phyloP scores from a whole-genome alignment of 805 yeast genomes.

The Starmerella etchellsii region DNA sequence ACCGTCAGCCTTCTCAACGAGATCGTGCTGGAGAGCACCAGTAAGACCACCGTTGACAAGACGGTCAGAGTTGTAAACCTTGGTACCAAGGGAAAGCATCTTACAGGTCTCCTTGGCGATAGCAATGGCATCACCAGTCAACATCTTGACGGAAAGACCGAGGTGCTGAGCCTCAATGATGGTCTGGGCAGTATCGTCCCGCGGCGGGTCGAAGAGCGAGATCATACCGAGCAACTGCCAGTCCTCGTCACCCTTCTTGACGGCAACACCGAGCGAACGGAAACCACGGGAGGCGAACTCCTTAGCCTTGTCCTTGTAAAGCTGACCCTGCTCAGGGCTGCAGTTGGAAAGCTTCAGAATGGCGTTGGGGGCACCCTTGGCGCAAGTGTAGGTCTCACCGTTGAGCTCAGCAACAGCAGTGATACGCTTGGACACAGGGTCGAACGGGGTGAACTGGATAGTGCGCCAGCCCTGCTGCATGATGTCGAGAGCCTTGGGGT shows the following conservation, averaged over 20 bases:
- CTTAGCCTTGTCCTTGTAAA: slow-evolving; percentile 92
- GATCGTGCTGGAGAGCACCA: slow-evolving; percentile 95
- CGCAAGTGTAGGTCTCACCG: slow-evolving; percentile 91
- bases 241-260: slow-evolving; percentile 98
- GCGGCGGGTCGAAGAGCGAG: slow-evolving; percentile 99
- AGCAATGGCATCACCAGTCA: slow-evolving; percentile 98
- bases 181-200: slow-evolving; percentile 95
- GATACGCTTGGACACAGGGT: slow-evolving; percentile 94
- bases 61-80: slow-evolving; percentile 94
- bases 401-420: slow-evolving; percentile 89
- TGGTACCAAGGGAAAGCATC: slow-evolving; percentile 92
- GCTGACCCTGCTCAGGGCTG: slow-evolving; percentile 86
- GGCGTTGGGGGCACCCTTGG: slow-evolving; percentile 98
- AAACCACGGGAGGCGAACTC: slow-evolving; percentile 97
- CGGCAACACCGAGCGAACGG: slow-evolving; percentile 97
- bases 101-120: slow-evolving; percentile 97
- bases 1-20: slow-evolving; percentile 96
- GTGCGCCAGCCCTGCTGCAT: slow-evolving; percentile 32
- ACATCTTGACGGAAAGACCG: slow-evolving; percentile 94
- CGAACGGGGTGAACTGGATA: slow-evolving; percentile 85
- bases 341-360: slow-evolving; percentile 39
- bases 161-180: slow-evolving; percentile 81
- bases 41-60: slow-evolving; percentile 93
- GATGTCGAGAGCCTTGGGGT: slow-evolving; percentile 65
- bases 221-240: slow-evolving; percentile 96